phyloP scores from a whole-genome alignment of 176 grass and related monocot species.

The Avena eriantha region DNA sequence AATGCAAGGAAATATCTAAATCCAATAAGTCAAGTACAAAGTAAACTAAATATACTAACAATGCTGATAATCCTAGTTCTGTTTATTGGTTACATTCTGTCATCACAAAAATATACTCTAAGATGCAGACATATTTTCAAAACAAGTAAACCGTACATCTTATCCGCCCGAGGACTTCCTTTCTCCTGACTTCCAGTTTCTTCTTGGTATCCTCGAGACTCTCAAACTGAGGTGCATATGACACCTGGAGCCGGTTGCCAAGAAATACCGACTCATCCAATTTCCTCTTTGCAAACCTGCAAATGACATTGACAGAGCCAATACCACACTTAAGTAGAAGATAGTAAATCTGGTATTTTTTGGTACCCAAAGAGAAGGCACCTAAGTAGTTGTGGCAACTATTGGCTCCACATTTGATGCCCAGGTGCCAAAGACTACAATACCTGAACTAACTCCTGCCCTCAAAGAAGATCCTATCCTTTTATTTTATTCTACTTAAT shows the following conservation, averaged over 20 bases:
- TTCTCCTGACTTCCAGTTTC: constrained; percentile 85
- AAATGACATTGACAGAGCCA: constrained; percentile 13
- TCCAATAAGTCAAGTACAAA: background rate
- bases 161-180: constrained; percentile 71
- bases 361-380: too few species aligned
- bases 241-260: constrained; percentile 77
- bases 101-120: constrained; percentile 4
- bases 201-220: constrained; percentile 70
- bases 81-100: background rate
- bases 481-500: too few species aligned
- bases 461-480: background rate
- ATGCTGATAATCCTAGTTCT: background rate
- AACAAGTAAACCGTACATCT: constrained; percentile 56
- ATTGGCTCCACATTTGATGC: background rate
- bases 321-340: too few species aligned
- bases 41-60: constrained; percentile 36
- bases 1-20: constrained; percentile 29
- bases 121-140: background rate
- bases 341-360: too few species aligned
- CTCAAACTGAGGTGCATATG: constrained; percentile 85
- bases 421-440: background rate
- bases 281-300: constrained; percentile 92
- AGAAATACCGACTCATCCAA: constrained; percentile 83
- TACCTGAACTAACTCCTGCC: background rate
- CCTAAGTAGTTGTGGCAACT: background rate